Conservation (phyloP, 2,329 filamentous ascomycete genomes). For the Venturiaceae sp. region DNA sequence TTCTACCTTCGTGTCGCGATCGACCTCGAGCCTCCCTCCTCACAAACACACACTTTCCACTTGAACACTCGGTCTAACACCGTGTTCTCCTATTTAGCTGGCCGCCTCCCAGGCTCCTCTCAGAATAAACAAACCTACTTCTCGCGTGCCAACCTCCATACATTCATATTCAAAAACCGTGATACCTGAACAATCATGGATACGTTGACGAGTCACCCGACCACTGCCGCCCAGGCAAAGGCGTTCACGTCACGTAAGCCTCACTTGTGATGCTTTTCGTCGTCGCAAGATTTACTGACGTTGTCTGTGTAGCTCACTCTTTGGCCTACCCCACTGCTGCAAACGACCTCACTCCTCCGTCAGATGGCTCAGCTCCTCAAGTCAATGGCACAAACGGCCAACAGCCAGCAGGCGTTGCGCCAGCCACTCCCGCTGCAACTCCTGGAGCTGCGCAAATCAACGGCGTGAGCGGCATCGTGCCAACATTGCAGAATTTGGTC, state of each 20-base stretch:
- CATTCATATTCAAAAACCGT: neutral
- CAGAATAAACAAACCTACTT: conserved; percentile 1
- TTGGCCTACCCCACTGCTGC: conserved; percentile 80
- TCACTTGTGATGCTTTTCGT: neutral
- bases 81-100: conserved; percentile 3
- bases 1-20: conserved; percentile 1
- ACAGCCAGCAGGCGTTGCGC: conserved; percentile 70
- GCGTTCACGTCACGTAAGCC: conserved; percentile 39
- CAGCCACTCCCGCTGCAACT: conserved; percentile 84
- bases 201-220: conserved; percentile 80
- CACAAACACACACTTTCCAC: neutral
- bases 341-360: conserved; percentile 66
- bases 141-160: neutral
- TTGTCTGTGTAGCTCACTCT: conserved; percentile 75
- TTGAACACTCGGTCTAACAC: conserved; percentile 3
- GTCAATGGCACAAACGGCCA: conserved; percentile 39
- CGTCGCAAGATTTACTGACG: conserved; percentile 1
- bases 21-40: conserved; percentile 2
- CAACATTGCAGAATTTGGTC: conserved; percentile 97
- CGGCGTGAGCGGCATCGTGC: conserved; percentile 80
- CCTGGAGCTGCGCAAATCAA: conserved; percentile 60
- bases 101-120: neutral
- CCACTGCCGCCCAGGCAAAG: conserved; percentile 86
- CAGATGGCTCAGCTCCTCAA: conserved; percentile 55
- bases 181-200: neutral